Conservation (phyloP, 2,329 filamentous ascomycete species). For the Reticulascus tulasneorum region DNA sequence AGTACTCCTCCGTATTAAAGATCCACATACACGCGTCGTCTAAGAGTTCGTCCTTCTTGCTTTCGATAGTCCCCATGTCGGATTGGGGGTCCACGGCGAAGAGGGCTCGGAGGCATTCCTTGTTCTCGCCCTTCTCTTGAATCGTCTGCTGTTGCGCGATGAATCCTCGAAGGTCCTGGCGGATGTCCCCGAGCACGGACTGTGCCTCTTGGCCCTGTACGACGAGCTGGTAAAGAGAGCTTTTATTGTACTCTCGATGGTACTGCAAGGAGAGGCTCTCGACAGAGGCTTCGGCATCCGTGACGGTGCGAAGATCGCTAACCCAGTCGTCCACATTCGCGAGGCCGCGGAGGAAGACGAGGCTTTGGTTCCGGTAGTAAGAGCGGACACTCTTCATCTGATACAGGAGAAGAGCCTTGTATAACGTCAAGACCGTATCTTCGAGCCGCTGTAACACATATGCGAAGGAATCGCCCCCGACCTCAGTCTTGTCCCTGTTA, state of each 20-base stretch:
- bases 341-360: conserved; percentile 24
- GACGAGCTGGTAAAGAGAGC: conserved; percentile 2
- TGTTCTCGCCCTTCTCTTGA: conserved; percentile 14
- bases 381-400: conserved; percentile 35
- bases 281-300: conserved; percentile 20
- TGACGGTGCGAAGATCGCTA: conserved; percentile 21
- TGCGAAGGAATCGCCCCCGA: too few relatives aligned
- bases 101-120: conserved; percentile 20
- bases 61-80: conserved; percentile 31
- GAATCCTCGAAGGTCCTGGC: conserved; percentile 10
- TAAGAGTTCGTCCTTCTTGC: conserved; percentile 27
- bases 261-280: conserved; percentile 12
- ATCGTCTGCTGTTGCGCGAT: conserved; percentile 7
- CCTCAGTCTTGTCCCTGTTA: conserved; percentile 12
- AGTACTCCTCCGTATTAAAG: conserved; percentile 18
- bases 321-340: conserved; percentile 31
- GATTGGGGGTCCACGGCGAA: conserved; percentile 21
- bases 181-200: conserved; percentile 2
- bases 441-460: conserved; percentile 17
- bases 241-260: conserved; percentile 1
- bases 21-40: conserved; percentile 30
- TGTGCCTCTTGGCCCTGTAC: conserved; percentile 1
- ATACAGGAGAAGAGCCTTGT: conserved; percentile 32
- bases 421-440: conserved; percentile 26
- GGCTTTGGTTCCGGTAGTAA: conserved; percentile 24